Conservation (phyloP, 371 early-diverging fungal genomes). For the Capillidium heterosporum region DNA sequence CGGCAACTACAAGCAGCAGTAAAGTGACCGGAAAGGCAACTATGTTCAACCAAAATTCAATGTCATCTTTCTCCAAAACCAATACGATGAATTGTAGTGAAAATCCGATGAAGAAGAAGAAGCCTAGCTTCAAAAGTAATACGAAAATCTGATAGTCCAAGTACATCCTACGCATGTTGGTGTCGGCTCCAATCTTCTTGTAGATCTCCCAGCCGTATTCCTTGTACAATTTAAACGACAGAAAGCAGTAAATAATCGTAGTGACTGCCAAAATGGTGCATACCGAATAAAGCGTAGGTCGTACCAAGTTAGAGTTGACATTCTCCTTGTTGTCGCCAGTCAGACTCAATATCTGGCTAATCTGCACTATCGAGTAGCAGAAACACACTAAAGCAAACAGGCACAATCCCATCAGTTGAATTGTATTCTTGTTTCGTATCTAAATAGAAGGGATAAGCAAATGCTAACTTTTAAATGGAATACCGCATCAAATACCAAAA, state of each 20-base stretch:
- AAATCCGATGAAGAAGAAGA: constrained; percentile 76
- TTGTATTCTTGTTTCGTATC: constrained; percentile 67
- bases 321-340: background rate
- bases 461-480: constrained; percentile 8
- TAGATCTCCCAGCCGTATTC: constrained; percentile 91
- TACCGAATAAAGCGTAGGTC: constrained; percentile 7
- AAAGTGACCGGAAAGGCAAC: constrained; percentile 54
- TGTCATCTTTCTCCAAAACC: constrained; percentile 38
- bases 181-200: constrained; percentile 86
- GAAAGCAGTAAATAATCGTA: constrained; percentile 10
- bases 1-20: constrained; percentile 44
- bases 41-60: constrained; percentile 56
- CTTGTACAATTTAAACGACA: constrained; percentile 35
- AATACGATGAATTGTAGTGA: constrained; percentile 76
- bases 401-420: constrained; percentile 70
- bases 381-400: constrained; percentile 61
- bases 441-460: constrained; percentile 12
- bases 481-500: constrained; percentile 58
- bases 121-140: constrained; percentile 69
- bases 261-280: constrained; percentile 11
- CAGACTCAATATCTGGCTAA: constrained; percentile 4
- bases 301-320: constrained; percentile 2
- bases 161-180: constrained; percentile 70
- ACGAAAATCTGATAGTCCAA: constrained; percentile 74
- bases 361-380: constrained; percentile 56